phyloP scores from a whole-genome alignment of 495 filamentous ascomycete genomes.

The Annulohypoxylon moriforme region DNA sequence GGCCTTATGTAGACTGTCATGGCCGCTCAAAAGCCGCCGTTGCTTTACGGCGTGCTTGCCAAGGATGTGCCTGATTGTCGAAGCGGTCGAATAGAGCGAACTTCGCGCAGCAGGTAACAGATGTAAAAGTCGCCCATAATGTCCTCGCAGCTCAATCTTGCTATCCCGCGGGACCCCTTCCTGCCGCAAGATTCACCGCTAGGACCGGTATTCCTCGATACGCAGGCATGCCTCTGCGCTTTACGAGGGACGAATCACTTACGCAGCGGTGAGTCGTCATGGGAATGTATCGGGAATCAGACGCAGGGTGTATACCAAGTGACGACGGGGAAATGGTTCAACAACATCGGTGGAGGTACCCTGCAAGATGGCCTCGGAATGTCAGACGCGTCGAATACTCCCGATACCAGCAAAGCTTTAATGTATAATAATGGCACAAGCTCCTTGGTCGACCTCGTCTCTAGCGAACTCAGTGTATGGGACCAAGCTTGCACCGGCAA shows the following conservation, averaged over 20 bases:
- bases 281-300: slow-evolving; percentile 56
- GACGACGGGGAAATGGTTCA: slow-evolving; percentile 57
- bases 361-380: slow-evolving; percentile 39
- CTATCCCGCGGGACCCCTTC: slow-evolving; percentile 49
- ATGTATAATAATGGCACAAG: slow-evolving; percentile 27
- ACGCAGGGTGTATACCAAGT: slow-evolving; percentile 42
- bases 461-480: slow-evolving; percentile 37
- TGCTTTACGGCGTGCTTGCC: slow-evolving; percentile 5
- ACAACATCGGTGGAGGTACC: slow-evolving; percentile 30
- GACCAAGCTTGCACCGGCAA: slow-evolving; percentile 50
- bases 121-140: slow-evolving; percentile 7
- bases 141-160: not conserved
- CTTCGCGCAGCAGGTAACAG: slow-evolving; percentile 1
- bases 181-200: slow-evolving; percentile 36
- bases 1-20: slow-evolving; percentile 32
- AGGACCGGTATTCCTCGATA: slow-evolving; percentile 56
- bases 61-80: not conserved
- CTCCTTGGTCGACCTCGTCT: slow-evolving; percentile 23
- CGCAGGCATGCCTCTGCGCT: slow-evolving; percentile 53
- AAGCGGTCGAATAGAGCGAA: slow-evolving; percentile 14
- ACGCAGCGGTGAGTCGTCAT: slow-evolving; percentile 28
- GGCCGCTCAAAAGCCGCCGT: not conserved
- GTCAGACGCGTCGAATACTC: slow-evolving; percentile 44
- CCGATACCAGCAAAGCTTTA: slow-evolving; percentile 37
- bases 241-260: slow-evolving; percentile 33